These are phyloP conservation scores for Gonium pectorale DNA, from an alignment of 139 green algal species.

Conservation along the genomic window DNA sequence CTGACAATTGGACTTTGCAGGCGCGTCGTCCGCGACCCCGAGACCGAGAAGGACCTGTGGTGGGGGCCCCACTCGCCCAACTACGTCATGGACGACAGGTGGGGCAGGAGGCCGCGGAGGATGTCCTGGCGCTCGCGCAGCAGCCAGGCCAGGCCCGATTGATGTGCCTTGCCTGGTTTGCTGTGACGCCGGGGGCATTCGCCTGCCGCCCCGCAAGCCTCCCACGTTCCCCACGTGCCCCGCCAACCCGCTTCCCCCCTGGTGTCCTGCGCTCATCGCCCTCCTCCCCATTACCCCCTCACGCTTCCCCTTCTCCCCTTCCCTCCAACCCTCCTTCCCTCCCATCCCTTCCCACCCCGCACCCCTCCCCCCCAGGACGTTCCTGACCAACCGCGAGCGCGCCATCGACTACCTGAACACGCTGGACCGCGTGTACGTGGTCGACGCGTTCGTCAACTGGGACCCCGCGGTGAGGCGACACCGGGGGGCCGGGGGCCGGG, in stretches of 20 bases:
- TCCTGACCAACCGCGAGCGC: conserved; percentile 86
- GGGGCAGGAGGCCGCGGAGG: not conserved
- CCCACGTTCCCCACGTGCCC: no score
- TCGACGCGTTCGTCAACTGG: conserved; percentile 92
- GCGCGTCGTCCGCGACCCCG: conserved; percentile 88
- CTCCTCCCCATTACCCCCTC: not conserved
- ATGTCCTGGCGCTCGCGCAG: not conserved
- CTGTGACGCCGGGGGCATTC: no score
- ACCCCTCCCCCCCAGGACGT: conserved; percentile 65
- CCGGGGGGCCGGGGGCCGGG: no score
- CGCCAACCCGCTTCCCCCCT: no score
- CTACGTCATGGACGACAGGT: conserved; percentile 56
- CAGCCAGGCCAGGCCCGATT: no score
- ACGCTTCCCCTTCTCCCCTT: not conserved
- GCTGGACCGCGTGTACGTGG: conserved; percentile 84
- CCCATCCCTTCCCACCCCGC: not conserved
- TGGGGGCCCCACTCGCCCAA: conserved; percentile 70
- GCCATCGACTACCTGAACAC: conserved; percentile 94
- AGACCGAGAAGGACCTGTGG: conserved; percentile 87
- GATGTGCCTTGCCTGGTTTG: no score
- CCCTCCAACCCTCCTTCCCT: not conserved
- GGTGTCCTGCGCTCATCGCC: no score
- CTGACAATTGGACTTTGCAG: conserved; percentile 63
- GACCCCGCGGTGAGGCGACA: conserved; percentile 64
- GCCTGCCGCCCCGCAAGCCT: no score